These are phyloP conservation scores for Diddensiella caesifluorescens DNA, from an alignment of 805 yeast genomes.

Conservation along the genomic window DNA sequence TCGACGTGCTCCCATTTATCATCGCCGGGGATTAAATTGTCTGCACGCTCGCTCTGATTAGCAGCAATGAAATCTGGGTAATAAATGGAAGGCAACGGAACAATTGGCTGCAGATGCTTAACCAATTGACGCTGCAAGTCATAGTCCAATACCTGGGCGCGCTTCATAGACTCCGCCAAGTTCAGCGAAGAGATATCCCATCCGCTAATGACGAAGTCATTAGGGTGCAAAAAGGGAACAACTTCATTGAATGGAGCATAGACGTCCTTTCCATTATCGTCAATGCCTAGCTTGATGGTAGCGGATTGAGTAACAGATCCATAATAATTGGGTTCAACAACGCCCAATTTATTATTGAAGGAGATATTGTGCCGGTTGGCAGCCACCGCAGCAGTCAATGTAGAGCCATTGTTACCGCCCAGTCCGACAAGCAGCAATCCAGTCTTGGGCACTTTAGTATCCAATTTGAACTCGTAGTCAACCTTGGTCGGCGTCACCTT, in stretches of 20 bases:
- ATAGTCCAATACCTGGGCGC: slow-evolving; percentile 82
- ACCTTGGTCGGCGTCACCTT: slow-evolving; percentile 64
- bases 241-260: slow-evolving; percentile 88
- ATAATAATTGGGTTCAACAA: slow-evolving; percentile 70
- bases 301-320: slow-evolving; percentile 95
- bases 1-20: slow-evolving; percentile 89
- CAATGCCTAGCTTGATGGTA: slow-evolving; percentile 85
- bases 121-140: slow-evolving; percentile 74
- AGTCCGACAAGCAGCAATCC: slow-evolving; percentile 90
- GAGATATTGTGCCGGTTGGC: slow-evolving; percentile 77
- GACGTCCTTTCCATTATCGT: slow-evolving; percentile 73
- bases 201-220: slow-evolving; percentile 84
- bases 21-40: slow-evolving; percentile 67
- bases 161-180: slow-evolving; percentile 70
- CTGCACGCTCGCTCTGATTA: slow-evolving; percentile 87
- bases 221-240: slow-evolving; percentile 84
- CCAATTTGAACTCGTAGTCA: slow-evolving; percentile 82
- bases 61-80: slow-evolving; percentile 97
- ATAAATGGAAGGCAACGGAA: slow-evolving; percentile 80
- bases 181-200: slow-evolving; percentile 85
- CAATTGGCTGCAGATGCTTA: slow-evolving; percentile 53
- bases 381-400: slow-evolving; percentile 75
- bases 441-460: slow-evolving; percentile 72
- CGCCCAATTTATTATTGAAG: slow-evolving; percentile 80
- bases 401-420: slow-evolving; percentile 96